These are phyloP conservation scores for Trichoderma sp. DNA, from an alignment of 2,329 filamentous ascomycete genomes.

Conservation along the genomic window DNA sequence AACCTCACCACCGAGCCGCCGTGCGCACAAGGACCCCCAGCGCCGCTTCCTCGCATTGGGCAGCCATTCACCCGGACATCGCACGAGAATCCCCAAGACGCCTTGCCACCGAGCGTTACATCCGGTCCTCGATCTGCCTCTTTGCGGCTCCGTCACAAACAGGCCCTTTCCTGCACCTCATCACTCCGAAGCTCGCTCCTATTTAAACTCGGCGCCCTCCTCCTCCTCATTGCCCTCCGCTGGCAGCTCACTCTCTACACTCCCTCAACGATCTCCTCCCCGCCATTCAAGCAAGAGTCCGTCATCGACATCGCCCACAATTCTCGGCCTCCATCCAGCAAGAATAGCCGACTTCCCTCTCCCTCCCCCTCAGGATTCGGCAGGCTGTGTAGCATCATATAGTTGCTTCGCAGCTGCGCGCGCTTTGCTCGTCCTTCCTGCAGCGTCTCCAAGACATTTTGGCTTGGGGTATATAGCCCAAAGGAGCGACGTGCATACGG, in stretches of 20 bases:
- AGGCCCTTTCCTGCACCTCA: slow-evolving; percentile 1
- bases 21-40: neutral
- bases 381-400: slow-evolving; percentile 25
- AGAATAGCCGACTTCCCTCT: slow-evolving; percentile 23
- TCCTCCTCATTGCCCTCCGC: neutral
- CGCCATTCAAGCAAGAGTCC: neutral
- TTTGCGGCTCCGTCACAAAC: slow-evolving; percentile 22
- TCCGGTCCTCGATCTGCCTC: slow-evolving; percentile 25
- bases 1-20: neutral
- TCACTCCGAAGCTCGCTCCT: slow-evolving; percentile 9
- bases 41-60: slow-evolving; percentile 1
- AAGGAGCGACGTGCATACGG: slow-evolving; percentile 30
- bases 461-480: slow-evolving; percentile 24
- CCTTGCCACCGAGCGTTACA: slow-evolving; percentile 23
- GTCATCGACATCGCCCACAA: slow-evolving; percentile 19
- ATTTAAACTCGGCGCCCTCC: neutral
- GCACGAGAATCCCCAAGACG: slow-evolving; percentile 8
- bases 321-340: slow-evolving; percentile 11
- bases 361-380: slow-evolving; percentile 1
- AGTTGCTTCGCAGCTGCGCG: slow-evolving; percentile 19
- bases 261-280: slow-evolving; percentile 1
- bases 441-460: slow-evolving; percentile 27
- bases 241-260: neutral
- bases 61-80: slow-evolving; percentile 15
- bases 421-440: slow-evolving; percentile 23